phyloP scores from a whole-genome alignment of 805 yeast species.

The Ogataea nonfermentans region DNA sequence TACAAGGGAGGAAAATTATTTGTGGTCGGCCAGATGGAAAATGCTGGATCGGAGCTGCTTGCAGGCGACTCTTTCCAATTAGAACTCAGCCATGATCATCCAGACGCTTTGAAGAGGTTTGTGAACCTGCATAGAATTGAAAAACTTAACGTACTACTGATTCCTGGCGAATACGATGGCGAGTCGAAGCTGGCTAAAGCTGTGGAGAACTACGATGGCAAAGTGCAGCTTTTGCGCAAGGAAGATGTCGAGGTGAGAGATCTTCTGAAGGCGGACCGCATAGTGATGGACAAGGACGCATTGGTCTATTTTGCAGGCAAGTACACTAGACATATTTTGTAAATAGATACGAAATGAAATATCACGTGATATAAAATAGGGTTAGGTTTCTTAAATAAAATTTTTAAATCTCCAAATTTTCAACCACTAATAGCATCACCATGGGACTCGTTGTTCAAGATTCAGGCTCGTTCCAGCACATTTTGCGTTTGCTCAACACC shows the following conservation, averaged over 20 bases:
- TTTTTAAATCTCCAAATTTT: constrained; percentile 8
- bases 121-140: constrained; percentile 47
- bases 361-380: constrained; percentile 7
- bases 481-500: constrained; percentile 99
- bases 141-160: constrained; percentile 60
- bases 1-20: constrained; percentile 72
- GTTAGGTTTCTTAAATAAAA: constrained; percentile 5
- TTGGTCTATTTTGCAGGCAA: constrained; percentile 51
- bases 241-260: constrained; percentile 85
- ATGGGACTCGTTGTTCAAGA: constrained; percentile 81
- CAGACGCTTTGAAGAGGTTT: constrained; percentile 35
- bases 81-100: constrained; percentile 30
- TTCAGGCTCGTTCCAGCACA: constrained; percentile 99
- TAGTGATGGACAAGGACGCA: constrained; percentile 71
- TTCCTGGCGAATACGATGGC: constrained; percentile 48
- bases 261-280: constrained; percentile 71
- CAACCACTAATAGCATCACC: constrained; percentile 10
- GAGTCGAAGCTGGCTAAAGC: constrained; percentile 59
- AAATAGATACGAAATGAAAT: constrained; percentile 3
- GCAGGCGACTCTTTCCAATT: constrained; percentile 30
- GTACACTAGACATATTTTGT: constrained; percentile 21
- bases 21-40: constrained; percentile 54
- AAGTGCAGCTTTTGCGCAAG: constrained; percentile 64
- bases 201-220: constrained; percentile 45
- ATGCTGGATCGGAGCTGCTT: constrained; percentile 27